A percentile compares a stretch with the other conserved stretches of the same genome.
phyloP scores from a whole-genome alignment of 108 stramenopile genomes.

The Bacterosira constricta region DNA sequence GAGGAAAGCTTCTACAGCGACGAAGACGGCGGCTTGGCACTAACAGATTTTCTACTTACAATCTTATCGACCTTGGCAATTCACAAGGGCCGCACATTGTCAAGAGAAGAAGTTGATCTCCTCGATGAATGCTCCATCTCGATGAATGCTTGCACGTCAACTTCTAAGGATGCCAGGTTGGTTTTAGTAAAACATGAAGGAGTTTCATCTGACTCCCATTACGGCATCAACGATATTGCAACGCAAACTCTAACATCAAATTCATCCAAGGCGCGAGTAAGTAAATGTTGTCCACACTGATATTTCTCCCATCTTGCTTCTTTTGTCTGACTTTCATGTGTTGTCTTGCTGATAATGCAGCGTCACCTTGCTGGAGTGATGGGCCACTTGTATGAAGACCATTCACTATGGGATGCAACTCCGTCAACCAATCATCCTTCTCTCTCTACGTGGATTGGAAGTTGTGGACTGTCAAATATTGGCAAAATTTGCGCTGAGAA shows the following conservation, averaged over 20 bases:
- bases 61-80: slow-evolving; percentile 50
- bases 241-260: slow-evolving; percentile 31
- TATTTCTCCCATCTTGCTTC: background rate
- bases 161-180: slow-evolving; percentile 57
- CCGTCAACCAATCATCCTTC: background rate
- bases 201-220: background rate
- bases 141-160: slow-evolving; percentile 44
- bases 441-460: slow-evolving; percentile 27
- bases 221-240: slow-evolving; percentile 26
- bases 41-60: slow-evolving; percentile 41
- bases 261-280: slow-evolving; percentile 70
- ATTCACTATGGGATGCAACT: slow-evolving; percentile 33
- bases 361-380: slow-evolving; percentile 59
- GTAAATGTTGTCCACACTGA: background rate
- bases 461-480: slow-evolving; percentile 21
- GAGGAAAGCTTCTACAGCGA: slow-evolving; percentile 67
- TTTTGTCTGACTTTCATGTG: background rate
- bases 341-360: background rate
- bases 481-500: slow-evolving; percentile 20
- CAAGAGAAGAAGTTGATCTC: slow-evolving; percentile 47
- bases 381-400: slow-evolving; percentile 59
- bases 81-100: slow-evolving; percentile 22
- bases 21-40: slow-evolving; percentile 44
- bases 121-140: slow-evolving; percentile 68
- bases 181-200: slow-evolving; percentile 20